Percentiles rank a stretch among this genome's conserved stretches.
Evolutionary conservation across 352 stramenopile genomes (phyloP).

Genomic region (Elongisporangium undulatum): DNA sequence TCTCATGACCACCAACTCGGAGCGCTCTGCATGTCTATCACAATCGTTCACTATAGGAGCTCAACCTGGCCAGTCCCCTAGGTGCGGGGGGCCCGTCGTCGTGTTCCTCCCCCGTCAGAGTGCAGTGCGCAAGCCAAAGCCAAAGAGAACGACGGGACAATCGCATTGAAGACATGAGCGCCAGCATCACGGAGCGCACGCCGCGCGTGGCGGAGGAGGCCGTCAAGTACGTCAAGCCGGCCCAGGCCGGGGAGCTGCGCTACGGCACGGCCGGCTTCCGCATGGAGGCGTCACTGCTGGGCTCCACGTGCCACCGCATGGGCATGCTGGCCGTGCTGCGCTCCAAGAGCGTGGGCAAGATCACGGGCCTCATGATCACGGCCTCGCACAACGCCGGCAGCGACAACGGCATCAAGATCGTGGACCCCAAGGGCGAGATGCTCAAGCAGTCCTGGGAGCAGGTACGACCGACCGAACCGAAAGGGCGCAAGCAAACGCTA

Average conservation of each 20-base stretch:
- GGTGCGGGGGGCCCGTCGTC: neutral
- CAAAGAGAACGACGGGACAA: slow-evolving; percentile 1
- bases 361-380: slow-evolving; percentile 93
- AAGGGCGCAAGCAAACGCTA: no score
- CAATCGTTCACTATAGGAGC: neutral
- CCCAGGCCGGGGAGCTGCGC: slow-evolving; percentile 39
- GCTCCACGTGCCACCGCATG: slow-evolving; percentile 91
- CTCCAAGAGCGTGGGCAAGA: slow-evolving; percentile 76
- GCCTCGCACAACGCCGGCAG: slow-evolving; percentile 89
- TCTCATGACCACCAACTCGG: neutral
- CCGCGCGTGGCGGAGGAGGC: slow-evolving; percentile 78
- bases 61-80: neutral
- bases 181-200: slow-evolving; percentile 70
- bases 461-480: slow-evolving; percentile 9
- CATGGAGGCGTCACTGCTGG: slow-evolving; percentile 86
- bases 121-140: neutral
- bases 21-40: neutral
- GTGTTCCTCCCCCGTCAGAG: neutral
- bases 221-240: slow-evolving; percentile 58
- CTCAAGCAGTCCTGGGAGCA: slow-evolving; percentile 88
- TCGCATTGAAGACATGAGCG: slow-evolving; percentile 20
- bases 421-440: slow-evolving; percentile 93
- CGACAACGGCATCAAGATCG: slow-evolving; percentile 95
- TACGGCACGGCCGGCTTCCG: slow-evolving; percentile 97
- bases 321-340: slow-evolving; percentile 83